These are phyloP conservation scores for Craspedostauros australis DNA, from an alignment of 108 stramenopile genomes.

Conservation along the genomic window DNA sequence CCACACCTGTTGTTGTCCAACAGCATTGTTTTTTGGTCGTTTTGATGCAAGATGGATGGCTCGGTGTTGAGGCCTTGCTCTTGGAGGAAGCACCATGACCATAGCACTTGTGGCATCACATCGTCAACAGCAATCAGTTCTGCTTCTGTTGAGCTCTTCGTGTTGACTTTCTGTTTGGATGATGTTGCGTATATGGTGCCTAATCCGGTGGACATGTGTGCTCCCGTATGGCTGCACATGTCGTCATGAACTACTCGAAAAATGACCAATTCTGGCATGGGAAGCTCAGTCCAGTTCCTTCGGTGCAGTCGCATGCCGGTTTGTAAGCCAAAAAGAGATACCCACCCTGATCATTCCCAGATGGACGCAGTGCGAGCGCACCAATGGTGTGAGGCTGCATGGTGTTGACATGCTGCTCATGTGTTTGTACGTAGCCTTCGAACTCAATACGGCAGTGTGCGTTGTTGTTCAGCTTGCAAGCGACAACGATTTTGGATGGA, in stretches of 20 bases:
- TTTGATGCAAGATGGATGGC: conserved; percentile 28
- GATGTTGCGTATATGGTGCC: no score
- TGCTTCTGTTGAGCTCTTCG: no score
- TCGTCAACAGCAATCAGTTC: no score
- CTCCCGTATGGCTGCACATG: no score
- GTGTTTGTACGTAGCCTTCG: conserved; percentile 22
- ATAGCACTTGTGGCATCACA: conserved; percentile 24
- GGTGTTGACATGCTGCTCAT: conserved; percentile 20
- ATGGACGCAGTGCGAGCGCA: conserved; percentile 12
- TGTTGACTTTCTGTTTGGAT: no score
- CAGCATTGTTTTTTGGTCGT: conserved; percentile 43
- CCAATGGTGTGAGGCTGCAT: conserved; percentile 15
- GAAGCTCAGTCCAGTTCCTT: conserved; percentile 7
- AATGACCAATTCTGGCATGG: conserved; percentile 23
- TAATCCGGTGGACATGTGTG: no score
- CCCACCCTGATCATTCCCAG: conserved; percentile 10
- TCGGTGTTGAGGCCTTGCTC: conserved; percentile 25
- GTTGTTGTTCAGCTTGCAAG: neutral
- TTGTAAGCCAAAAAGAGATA: conserved; percentile 18
- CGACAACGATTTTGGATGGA: conserved; percentile 10
- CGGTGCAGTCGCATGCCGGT: conserved; percentile 10
- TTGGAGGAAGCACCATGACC: conserved; percentile 32
- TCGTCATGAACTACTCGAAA: conserved; percentile 3
- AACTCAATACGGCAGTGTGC: conserved; percentile 18
- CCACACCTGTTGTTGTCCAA: conserved; percentile 36